These are phyloP conservation scores for Cinnamomum micranthum DNA, from an alignment of 164 flowering plant species.

Conservation along the genomic window DNA sequence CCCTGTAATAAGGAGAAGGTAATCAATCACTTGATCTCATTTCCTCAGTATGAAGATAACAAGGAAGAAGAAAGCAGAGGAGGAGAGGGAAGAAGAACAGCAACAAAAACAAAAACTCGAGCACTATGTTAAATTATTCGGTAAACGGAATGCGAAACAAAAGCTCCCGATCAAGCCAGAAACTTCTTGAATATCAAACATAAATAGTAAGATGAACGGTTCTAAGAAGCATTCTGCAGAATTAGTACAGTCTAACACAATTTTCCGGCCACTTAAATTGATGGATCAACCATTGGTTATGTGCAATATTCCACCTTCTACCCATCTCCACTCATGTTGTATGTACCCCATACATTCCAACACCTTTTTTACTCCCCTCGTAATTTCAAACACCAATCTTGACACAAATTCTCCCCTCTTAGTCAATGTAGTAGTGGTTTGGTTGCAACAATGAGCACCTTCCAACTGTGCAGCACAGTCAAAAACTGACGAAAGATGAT, in stretches of 20 bases:
- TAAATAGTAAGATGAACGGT: not conserved
- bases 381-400: not conserved
- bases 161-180: not conserved
- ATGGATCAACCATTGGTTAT: too few species aligned
- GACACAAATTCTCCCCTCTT: too few species aligned
- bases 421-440: too few species aligned
- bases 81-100: not conserved
- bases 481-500: too few species aligned
- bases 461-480: too few species aligned
- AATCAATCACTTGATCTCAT: not conserved
- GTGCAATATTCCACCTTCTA: too few species aligned
- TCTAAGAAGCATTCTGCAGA: not conserved
- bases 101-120: not conserved
- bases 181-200: not conserved
- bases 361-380: not conserved
- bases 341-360: not conserved
- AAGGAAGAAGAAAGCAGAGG: not conserved
- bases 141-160: not conserved
- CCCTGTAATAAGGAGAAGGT: constrained; percentile 36
- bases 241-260: too few species aligned
- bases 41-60: not conserved
- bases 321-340: too few species aligned
- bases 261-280: too few species aligned
- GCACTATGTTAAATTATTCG: too few species aligned
- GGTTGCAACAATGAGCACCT: too few species aligned